phyloP scores from a whole-genome alignment of 345 rosid genomes.

The Hypericum perforatum region DNA sequence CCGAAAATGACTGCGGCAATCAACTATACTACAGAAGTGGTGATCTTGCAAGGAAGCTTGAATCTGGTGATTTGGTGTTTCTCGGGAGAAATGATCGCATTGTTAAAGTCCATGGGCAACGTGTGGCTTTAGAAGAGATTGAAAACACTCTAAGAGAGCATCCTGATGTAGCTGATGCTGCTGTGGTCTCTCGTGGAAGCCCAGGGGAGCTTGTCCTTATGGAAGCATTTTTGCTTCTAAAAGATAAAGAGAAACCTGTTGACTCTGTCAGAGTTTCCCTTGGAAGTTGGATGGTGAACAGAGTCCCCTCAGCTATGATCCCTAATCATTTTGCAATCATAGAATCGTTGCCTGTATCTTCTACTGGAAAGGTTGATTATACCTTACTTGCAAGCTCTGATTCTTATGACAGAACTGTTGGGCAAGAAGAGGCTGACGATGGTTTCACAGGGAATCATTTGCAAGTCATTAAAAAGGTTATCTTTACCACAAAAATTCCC shows the following conservation, averaged over 20 bases:
- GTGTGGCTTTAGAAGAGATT: constrained; percentile 70
- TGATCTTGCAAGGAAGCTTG: constrained; percentile 62
- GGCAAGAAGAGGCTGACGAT: constrained; percentile 22
- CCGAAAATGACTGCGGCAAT: constrained; percentile 35
- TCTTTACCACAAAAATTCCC: constrained; percentile 1
- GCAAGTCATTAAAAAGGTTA: constrained; percentile 65
- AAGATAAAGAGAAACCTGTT: constrained; percentile 30
- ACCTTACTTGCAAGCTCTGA: constrained; percentile 33
- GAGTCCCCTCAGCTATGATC: constrained; percentile 66
- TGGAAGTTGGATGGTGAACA: constrained; percentile 51
- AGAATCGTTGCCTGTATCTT: constrained; percentile 58
- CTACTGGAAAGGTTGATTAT: constrained; percentile 84
- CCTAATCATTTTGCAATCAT: constrained; percentile 44
- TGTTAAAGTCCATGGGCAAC: constrained; percentile 73
- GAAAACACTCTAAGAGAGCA: constrained; percentile 53
- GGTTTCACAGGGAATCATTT: constrained; percentile 22
- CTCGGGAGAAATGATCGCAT: constrained; percentile 79
- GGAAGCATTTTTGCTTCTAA: constrained; percentile 45
- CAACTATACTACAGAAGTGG: constrained; percentile 64
- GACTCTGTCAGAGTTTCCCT: constrained; percentile 32
- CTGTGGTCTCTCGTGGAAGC: constrained; percentile 37
- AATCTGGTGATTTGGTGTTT: constrained; percentile 66
- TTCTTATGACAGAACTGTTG: constrained; percentile 11
- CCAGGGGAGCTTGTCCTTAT: constrained; percentile 34
- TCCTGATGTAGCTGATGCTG: constrained; percentile 53